Evolutionary conservation across 805 yeast species (phyloP).

Genomic region (Suhomyces canberraensis): DNA sequence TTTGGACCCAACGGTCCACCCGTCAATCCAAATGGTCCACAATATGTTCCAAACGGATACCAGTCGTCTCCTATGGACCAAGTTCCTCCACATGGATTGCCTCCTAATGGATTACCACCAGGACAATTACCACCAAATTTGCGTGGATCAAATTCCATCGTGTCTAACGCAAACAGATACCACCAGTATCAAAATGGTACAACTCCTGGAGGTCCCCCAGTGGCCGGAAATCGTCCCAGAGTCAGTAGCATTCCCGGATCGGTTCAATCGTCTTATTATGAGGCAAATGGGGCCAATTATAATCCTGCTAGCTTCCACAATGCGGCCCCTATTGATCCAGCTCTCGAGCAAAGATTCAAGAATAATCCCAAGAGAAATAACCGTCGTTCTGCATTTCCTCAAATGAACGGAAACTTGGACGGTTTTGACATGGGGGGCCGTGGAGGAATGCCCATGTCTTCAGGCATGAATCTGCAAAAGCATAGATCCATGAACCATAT

Average conservation of each 20-base stretch:
- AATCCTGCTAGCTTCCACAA: slow-evolving; percentile 12
- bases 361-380: slow-evolving; percentile 26
- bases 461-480: slow-evolving; percentile 5
- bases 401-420: slow-evolving; percentile 27
- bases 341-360: slow-evolving; percentile 23
- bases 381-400: slow-evolving; percentile 36
- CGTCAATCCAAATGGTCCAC: background rate
- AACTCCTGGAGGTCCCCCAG: background rate
- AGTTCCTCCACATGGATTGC: slow-evolving; percentile 31
- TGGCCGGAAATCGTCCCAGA: slow-evolving; percentile 6
- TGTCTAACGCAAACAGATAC: slow-evolving; percentile 11
- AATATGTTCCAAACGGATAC: slow-evolving; percentile 1
- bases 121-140: slow-evolving; percentile 24
- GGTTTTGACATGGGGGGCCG: slow-evolving; percentile 44
- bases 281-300: slow-evolving; percentile 9
- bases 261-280: slow-evolving; percentile 9
- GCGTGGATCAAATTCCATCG: slow-evolving; percentile 19
- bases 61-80: slow-evolving; percentile 19
- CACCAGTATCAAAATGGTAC: slow-evolving; percentile 14
- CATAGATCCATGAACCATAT: slow-evolving; percentile 10
- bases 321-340: slow-evolving; percentile 25
- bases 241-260: slow-evolving; percentile 14
- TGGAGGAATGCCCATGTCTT: slow-evolving; percentile 45
- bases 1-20: background rate
- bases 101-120: slow-evolving; percentile 25